Percentiles rank a stretch among this genome's conserved stretches.
Conservation (phyloP, 2,329 filamentous ascomycete genomes). For the Aspergillus japonicus region DNA sequence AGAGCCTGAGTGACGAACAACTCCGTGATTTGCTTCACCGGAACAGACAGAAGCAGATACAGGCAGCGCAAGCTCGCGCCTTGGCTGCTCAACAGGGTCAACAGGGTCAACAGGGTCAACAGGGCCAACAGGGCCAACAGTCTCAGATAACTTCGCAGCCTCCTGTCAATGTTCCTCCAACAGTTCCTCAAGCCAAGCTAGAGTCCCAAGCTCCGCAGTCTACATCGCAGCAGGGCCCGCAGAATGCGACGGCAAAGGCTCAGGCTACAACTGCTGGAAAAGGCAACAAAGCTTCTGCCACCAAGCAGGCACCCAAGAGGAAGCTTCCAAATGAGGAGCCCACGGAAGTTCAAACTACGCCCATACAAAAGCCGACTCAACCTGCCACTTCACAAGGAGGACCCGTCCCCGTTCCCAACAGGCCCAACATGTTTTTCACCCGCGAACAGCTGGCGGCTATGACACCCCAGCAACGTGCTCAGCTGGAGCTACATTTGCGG, state of each 20-base stretch:
- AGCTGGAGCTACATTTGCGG: constrained; percentile 37
- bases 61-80: constrained; percentile 25
- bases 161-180: constrained; percentile 20
- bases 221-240: constrained; percentile 26
- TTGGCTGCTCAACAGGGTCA: constrained; percentile 23
- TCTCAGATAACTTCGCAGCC: constrained; percentile 26
- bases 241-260: constrained; percentile 29
- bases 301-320: constrained; percentile 42
- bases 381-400: constrained; percentile 20
- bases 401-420: constrained; percentile 21
- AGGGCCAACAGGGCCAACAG: constrained; percentile 26
- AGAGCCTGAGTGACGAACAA: constrained; percentile 44
- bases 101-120: constrained; percentile 25
- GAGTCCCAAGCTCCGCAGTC: constrained; percentile 13
- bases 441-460: constrained; percentile 41
- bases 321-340: constrained; percentile 48
- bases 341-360: constrained; percentile 43
- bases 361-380: constrained; percentile 29
- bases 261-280: constrained; percentile 30
- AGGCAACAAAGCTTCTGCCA: constrained; percentile 25
- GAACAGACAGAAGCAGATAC: constrained; percentile 39
- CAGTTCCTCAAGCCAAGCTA: constrained; percentile 26
- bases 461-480: constrained; percentile 43
- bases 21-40: constrained; percentile 37
- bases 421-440: constrained; percentile 26